These are phyloP conservation scores for Trichoderma sp. DNA, from an alignment of 2,329 filamentous ascomycete genomes.

Conservation along the genomic window DNA sequence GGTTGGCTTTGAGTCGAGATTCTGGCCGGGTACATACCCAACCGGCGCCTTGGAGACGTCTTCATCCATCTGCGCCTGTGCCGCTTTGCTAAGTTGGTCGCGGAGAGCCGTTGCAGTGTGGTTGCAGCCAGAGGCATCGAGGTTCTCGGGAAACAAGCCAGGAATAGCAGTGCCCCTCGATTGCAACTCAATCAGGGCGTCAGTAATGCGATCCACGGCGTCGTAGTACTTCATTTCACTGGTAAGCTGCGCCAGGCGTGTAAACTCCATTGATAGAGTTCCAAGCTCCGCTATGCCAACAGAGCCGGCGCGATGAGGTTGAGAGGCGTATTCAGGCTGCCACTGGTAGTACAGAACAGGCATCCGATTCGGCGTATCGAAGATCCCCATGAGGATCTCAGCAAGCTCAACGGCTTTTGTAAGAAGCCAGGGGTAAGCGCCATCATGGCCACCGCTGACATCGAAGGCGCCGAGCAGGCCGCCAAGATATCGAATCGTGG, in stretches of 20 bases:
- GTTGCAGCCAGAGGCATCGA: constrained; percentile 83
- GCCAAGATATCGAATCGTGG: constrained; percentile 87
- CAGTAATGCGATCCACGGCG: constrained; percentile 81
- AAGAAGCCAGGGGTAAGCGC: constrained; percentile 67
- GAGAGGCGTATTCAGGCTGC: constrained; percentile 66
- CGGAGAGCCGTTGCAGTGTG: constrained; percentile 48
- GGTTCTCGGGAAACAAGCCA: constrained; percentile 76
- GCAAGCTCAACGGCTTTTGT: constrained; percentile 79
- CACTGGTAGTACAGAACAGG: constrained; percentile 80
- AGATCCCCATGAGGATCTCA: constrained; percentile 78
- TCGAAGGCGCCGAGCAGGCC: constrained; percentile 87
- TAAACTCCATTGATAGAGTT: constrained; percentile 85
- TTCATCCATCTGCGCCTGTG: constrained; percentile 43
- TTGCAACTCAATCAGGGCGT: constrained; percentile 77
- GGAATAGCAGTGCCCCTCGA: constrained; percentile 68
- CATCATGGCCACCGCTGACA: constrained; percentile 65
- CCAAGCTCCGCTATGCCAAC: constrained; percentile 74
- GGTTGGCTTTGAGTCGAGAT: neutral
- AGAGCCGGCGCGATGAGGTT: constrained; percentile 64
- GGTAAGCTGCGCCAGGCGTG: constrained; percentile 83
- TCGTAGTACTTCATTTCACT: constrained; percentile 84
- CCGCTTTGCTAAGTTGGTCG: constrained; percentile 41
- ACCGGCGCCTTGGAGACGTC: constrained; percentile 37
- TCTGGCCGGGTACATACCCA: constrained; percentile 34
- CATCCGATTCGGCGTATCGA: constrained; percentile 94